Evolutionary conservation across 169 alveolate species (phyloP).

Genomic region (Amoebophrya sp.): DNA sequence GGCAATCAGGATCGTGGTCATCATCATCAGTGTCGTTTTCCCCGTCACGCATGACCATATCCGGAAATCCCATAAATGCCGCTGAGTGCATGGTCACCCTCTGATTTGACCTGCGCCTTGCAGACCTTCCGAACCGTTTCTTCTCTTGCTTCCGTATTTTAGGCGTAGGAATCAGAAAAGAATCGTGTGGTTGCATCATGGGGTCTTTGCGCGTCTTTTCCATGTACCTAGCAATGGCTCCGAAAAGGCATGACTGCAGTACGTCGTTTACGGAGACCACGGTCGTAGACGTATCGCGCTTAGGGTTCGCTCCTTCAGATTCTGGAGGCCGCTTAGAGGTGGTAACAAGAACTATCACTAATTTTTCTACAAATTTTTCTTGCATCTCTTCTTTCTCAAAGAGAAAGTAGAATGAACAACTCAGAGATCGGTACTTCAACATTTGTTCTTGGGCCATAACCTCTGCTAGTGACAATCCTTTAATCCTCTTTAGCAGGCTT

Average conservation of each 20-base stretch:
- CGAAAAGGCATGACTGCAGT: background rate
- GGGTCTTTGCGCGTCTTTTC: background rate
- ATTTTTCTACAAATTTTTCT: too few species aligned
- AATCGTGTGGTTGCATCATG: too few species aligned
- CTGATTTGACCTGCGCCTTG: background rate
- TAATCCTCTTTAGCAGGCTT: too few species aligned
- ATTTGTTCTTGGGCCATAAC: too few species aligned
- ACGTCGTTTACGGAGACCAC: background rate
- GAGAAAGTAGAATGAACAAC: background rate
- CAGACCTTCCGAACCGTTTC: background rate
- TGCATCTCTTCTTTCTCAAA: background rate
- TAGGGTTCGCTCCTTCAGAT: background rate
- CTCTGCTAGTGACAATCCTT: too few species aligned
- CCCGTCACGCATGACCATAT: too few species aligned
- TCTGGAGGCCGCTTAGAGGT: background rate
- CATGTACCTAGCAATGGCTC: background rate
- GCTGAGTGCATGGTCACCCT: background rate
- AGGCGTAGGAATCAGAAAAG: too few species aligned
- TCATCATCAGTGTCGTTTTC: background rate
- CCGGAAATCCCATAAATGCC: background rate
- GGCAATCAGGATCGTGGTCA: background rate
- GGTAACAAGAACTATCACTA: too few species aligned
- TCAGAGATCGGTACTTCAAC: background rate
- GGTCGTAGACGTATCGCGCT: background rate
- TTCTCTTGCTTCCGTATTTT: too few species aligned